Percentiles rank a stretch among this genome's conserved stretches.
Evolutionary conservation across 1,139 yeast genomes (phyloP).

Genomic region (Suhomyces bribrorum): DNA sequence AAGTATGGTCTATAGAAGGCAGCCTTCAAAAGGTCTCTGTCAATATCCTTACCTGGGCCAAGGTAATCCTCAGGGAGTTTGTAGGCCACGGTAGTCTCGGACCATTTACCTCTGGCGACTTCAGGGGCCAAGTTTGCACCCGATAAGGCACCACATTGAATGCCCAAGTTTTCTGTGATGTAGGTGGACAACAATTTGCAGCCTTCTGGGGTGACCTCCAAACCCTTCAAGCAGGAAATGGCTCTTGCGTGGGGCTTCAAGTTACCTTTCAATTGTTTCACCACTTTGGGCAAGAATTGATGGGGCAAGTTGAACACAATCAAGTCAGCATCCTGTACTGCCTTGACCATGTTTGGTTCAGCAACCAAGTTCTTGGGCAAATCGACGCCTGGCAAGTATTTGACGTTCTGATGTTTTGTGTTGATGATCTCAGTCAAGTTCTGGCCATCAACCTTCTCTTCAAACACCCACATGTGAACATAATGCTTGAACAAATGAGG

Average conservation of each 20-base stretch:
- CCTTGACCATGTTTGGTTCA: slow-evolving; percentile 38
- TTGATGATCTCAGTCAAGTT: slow-evolving; percentile 49
- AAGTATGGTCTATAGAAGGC: slow-evolving; percentile 51
- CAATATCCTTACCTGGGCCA: slow-evolving; percentile 47
- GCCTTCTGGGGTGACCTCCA: slow-evolving; percentile 47
- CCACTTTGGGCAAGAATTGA: slow-evolving; percentile 45
- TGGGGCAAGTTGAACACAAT: slow-evolving; percentile 51
- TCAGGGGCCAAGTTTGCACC: slow-evolving; percentile 54
- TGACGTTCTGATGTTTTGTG: slow-evolving; percentile 46
- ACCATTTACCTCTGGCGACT: slow-evolving; percentile 50
- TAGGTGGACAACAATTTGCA: slow-evolving; percentile 46
- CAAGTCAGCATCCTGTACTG: slow-evolving; percentile 47
- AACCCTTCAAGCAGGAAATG: slow-evolving; percentile 50
- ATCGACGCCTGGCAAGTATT: slow-evolving; percentile 46
- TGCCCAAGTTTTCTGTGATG: slow-evolving; percentile 46
- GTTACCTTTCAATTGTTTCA: slow-evolving; percentile 41
- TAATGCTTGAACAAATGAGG: slow-evolving; percentile 41
- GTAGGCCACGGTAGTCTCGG: slow-evolving; percentile 53
- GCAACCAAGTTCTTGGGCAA: slow-evolving; percentile 48
- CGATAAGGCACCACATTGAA: slow-evolving; percentile 48
- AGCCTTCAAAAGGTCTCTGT: slow-evolving; percentile 40
- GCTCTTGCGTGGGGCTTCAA: slow-evolving; percentile 43
- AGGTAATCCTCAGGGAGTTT: slow-evolving; percentile 39
- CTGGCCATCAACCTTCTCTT: slow-evolving; percentile 44
- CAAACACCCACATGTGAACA: slow-evolving; percentile 52